Percentiles rank a stretch among this genome's conserved stretches.
Evolutionary conservation across 164 flowering plant species (phyloP).

Genomic region (Aristolochia fimbriata): DNA sequence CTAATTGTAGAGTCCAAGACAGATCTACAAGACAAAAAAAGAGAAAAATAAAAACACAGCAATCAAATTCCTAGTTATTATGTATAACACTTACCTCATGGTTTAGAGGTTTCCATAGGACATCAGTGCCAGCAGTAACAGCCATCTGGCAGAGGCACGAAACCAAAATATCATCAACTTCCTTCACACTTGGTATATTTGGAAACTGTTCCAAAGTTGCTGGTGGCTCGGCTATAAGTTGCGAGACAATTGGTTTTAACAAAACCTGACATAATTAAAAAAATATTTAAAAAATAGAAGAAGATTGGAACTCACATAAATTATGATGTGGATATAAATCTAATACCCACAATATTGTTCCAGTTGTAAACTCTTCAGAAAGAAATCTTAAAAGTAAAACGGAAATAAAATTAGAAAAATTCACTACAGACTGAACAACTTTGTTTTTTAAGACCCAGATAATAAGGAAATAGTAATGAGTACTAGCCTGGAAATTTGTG

Average conservation of each 20-base stretch:
- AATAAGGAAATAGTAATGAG: background rate
- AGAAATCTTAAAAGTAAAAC: no score
- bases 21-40: background rate
- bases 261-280: constrained; percentile 36
- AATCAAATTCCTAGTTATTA: background rate
- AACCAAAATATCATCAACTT: constrained; percentile 72
- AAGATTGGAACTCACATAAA: background rate
- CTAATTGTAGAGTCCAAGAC: background rate
- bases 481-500: constrained; percentile 58
- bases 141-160: constrained; percentile 93
- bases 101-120: constrained; percentile 82
- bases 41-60: background rate
- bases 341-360: no score
- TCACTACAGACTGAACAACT: no score
- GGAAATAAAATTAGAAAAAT: no score
- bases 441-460: background rate
- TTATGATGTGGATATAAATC: no score
- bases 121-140: constrained; percentile 71
- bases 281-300: background rate
- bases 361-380: no score
- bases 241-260: constrained; percentile 80
- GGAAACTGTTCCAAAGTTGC: constrained; percentile 30
- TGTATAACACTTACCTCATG: constrained; percentile 50
- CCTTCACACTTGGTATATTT: constrained; percentile 44
- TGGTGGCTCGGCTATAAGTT: constrained; percentile 65